Percentiles rank a stretch among this genome's conserved stretches.
Evolutionary conservation across 768 basidiomycete genomes (phyloP).

Genomic region (Termitomyces sp.): DNA sequence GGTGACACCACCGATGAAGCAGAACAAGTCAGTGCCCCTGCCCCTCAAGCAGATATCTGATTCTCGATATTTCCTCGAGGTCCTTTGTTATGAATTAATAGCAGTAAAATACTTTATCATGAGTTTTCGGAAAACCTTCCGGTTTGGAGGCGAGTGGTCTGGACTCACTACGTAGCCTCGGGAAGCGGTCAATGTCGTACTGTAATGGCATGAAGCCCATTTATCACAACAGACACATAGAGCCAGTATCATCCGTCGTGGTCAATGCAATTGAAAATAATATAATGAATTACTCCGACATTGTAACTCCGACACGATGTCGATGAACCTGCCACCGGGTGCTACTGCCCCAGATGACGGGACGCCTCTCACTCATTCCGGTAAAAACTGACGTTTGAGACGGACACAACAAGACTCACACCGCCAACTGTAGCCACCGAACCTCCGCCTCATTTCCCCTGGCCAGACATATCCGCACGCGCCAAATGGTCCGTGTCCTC

Average conservation of each 20-base stretch:
- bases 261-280: too few species aligned
- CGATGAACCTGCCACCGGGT: constrained; percentile 16
- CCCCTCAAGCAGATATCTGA: not conserved
- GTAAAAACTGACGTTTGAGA: constrained; percentile 13
- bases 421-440: constrained; percentile 24
- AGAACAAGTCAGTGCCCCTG: not conserved
- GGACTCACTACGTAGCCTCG: too few species aligned
- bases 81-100: not conserved
- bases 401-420: constrained; percentile 2
- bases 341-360: constrained; percentile 23
- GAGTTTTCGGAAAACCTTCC: too few species aligned
- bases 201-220: too few species aligned
- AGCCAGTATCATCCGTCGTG: too few species aligned
- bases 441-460: constrained; percentile 52
- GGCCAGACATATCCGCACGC: constrained; percentile 82
- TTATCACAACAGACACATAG: too few species aligned
- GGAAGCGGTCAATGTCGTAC: too few species aligned
- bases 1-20: not conserved
- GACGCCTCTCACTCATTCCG: constrained; percentile 30
- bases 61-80: not conserved
- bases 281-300: too few species aligned
- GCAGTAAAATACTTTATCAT: too few species aligned
- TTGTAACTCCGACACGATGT: constrained; percentile 6
- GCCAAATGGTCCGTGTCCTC: constrained; percentile 97
- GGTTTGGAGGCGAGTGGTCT: too few species aligned